Conservation (phyloP, 495 filamentous ascomycete species). For the Penicillium daleae region DNA sequence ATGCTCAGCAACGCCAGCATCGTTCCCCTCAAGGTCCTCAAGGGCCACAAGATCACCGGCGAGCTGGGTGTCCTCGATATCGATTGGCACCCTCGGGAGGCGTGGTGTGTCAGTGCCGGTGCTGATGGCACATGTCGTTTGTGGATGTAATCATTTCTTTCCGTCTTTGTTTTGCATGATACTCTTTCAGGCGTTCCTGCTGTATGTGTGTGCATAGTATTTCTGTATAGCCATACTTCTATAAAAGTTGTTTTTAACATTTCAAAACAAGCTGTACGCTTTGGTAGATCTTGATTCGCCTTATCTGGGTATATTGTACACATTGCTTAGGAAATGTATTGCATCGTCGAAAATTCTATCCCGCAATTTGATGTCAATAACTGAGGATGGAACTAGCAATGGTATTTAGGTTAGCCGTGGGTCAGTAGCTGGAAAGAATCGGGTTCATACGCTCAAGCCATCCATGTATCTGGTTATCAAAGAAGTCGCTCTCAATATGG, state of each 20-base stretch:
- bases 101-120: constrained; percentile 91
- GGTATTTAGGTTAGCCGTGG: background rate
- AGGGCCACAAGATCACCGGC: constrained; percentile 76
- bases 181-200: constrained; percentile 25
- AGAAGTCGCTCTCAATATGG: background rate
- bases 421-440: background rate
- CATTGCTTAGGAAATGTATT: background rate
- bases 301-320: background rate
- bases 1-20: constrained; percentile 95
- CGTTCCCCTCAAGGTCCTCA: constrained; percentile 92
- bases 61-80: constrained; percentile 90
- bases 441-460: background rate
- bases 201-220: constrained; percentile 36
- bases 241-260: constrained; percentile 29
- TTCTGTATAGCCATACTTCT: constrained; percentile 35
- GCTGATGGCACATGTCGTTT: constrained; percentile 88
- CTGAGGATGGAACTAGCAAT: background rate
- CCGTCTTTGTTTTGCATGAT: constrained; percentile 28
- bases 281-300: background rate
- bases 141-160: constrained; percentile 60
- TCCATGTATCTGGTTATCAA: background rate
- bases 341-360: background rate
- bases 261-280: background rate
- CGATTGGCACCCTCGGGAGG: constrained; percentile 91
- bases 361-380: background rate